Base-by-base conservation (phyloP, 306 rosid genomes). In the Adenanthera pavonina region DNA sequence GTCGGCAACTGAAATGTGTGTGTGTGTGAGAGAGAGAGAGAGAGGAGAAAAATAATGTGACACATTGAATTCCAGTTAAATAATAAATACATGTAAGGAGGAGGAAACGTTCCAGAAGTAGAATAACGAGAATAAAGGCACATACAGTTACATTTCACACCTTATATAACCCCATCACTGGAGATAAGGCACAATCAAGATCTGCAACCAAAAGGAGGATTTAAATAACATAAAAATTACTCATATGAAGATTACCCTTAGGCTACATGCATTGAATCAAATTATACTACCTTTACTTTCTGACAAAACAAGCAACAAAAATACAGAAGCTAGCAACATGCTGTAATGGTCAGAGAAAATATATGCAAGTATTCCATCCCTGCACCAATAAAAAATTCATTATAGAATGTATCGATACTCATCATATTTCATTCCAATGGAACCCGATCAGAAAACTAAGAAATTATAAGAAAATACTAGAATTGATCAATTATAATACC, bases 271-370 rank as follows among this genome's bases (percentile, higher is more conserved):
- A 70, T 13, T 20, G 82, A 87, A 75, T 38, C 54, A 64, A 65
- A 70, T 70, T 48, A 65, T 0, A 38, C 56, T 84, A 90, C 98
- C 98, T 92, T 89, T 81, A 76, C 80, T 86, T 83, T 94, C 98
- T 74, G 82, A 84, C 83, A 94, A 20, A 80, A 82, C 70, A 68
- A 94, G 86, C 80, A 94, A 78, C 70, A 94, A 78, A 87, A 86
- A 90, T 40, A 88, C 82, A 51, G 89, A 90, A 82, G 91, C 87
- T 41, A 90, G 80, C 88, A 85, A 65, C 70, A 88, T 78, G 85
- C 19, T 87, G 69, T 72, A 84, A 89, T 86, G 86, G 80, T 89
- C 90, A 13, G 90, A 86, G 80, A 84, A 86, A 83, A 84, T 75
- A 80, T 74, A 69, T 11, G 87, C 86, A 81, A 88, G 85, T 75